Evolutionary conservation across 495 filamentous ascomycete genomes (phyloP).

Genomic region (Aspergillus indologenus): DNA sequence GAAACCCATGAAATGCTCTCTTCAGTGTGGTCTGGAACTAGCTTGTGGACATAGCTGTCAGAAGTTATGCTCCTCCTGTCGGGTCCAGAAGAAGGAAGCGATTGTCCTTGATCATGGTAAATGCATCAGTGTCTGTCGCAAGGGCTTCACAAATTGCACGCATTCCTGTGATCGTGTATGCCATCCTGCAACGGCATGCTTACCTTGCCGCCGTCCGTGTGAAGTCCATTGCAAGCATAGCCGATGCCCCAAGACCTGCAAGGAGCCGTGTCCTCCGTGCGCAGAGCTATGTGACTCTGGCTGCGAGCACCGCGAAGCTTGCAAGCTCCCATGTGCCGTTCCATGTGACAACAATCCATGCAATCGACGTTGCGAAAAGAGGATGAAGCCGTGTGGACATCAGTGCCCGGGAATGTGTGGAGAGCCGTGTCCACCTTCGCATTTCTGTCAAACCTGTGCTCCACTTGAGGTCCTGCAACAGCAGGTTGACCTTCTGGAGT

Average conservation of each 20-base stretch:
- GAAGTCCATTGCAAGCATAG: constrained; percentile 7
- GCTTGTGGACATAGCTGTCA: constrained; percentile 7
- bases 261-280: constrained; percentile 61
- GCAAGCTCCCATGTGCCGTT: constrained; percentile 57
- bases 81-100: not conserved
- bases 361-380: constrained; percentile 31
- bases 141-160: constrained; percentile 2
- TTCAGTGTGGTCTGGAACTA: not conserved
- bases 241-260: constrained; percentile 45
- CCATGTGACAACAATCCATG: constrained; percentile 59
- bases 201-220: constrained; percentile 4
- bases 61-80: constrained; percentile 3
- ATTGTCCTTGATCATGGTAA: not conserved
- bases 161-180: constrained; percentile 1
- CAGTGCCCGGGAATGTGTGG: constrained; percentile 61
- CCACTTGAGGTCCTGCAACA: constrained; percentile 16
- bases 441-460: constrained; percentile 54
- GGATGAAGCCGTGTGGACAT: constrained; percentile 56
- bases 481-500: constrained; percentile 49
- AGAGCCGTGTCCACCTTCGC: constrained; percentile 51
- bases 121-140: not conserved
- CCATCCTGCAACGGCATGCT: constrained; percentile 1
- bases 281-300: constrained; percentile 51
- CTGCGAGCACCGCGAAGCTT: constrained; percentile 50
- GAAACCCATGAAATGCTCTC: not conserved